A percentile compares a stretch with the other conserved stretches of the same genome.
phyloP scores from a whole-genome alignment of 2,329 filamentous ascomycete species.

The Sporothrix brasiliensis region DNA sequence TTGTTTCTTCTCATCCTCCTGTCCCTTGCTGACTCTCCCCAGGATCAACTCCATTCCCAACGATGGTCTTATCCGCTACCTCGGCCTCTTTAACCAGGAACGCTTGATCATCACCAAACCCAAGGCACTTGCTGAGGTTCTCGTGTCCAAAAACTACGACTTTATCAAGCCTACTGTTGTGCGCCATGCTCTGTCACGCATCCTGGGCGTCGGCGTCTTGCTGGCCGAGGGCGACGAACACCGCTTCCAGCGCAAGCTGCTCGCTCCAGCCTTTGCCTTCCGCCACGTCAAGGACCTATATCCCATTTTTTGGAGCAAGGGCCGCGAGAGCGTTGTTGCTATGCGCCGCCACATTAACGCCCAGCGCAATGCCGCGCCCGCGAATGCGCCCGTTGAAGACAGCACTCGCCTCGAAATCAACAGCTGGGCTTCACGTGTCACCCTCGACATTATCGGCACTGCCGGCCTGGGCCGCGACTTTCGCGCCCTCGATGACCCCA shows the following conservation, averaged over 20 bases:
- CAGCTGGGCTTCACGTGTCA: constrained; percentile 67
- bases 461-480: constrained; percentile 75
- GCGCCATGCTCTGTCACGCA: constrained; percentile 58
- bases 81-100: constrained; percentile 63
- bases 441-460: constrained; percentile 74
- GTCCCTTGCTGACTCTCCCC: constrained; percentile 26
- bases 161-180: constrained; percentile 65
- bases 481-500: constrained; percentile 62
- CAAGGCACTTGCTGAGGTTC: constrained; percentile 69
- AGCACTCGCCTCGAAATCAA: constrained; percentile 57
- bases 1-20: constrained; percentile 5
- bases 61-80: constrained; percentile 69
- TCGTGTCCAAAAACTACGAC: constrained; percentile 69
- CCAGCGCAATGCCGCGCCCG: neutral
- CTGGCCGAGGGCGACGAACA: constrained; percentile 91
- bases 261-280: constrained; percentile 83
- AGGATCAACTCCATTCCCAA: constrained; percentile 66
- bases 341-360: constrained; percentile 52
- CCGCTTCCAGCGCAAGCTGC: constrained; percentile 75
- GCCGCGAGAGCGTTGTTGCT: constrained; percentile 64
- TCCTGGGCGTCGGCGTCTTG: constrained; percentile 72
- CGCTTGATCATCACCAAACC: constrained; percentile 63
- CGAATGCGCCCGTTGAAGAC: constrained; percentile 37
- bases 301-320: constrained; percentile 80
- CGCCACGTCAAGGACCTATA: constrained; percentile 84